Percentiles rank a stretch among this genome's conserved stretches.
Evolutionary conservation across 495 filamentous ascomycete species (phyloP).

Genomic region (Aspergillus incahuasiensis): DNA sequence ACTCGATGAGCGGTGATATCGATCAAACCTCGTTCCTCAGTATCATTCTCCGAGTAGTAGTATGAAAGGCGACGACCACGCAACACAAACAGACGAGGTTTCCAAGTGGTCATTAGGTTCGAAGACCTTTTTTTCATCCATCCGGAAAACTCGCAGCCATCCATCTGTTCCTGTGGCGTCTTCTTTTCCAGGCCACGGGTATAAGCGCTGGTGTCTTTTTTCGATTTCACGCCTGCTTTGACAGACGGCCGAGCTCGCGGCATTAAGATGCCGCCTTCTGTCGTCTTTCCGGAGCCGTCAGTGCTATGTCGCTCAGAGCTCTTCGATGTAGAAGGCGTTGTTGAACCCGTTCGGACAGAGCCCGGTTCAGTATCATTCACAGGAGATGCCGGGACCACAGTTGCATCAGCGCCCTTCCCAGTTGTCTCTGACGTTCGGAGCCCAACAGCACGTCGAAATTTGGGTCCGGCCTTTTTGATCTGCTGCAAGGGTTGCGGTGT

Average conservation of each 20-base stretch:
- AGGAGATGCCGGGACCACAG: constrained; percentile 47
- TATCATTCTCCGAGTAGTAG: constrained; percentile 91
- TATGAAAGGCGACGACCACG: constrained; percentile 89
- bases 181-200: constrained; percentile 80
- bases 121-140: constrained; percentile 99
- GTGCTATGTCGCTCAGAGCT: constrained; percentile 72
- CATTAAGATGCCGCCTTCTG: constrained; percentile 49
- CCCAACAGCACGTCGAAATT: constrained; percentile 53
- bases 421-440: constrained; percentile 74
- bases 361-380: constrained; percentile 63
- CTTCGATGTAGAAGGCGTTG: constrained; percentile 75
- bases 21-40: constrained; percentile 89
- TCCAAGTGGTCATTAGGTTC: constrained; percentile 95
- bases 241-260: constrained; percentile 37
- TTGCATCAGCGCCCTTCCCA: constrained; percentile 30
- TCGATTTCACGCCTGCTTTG: constrained; percentile 56
- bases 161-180: constrained; percentile 76
- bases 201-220: constrained; percentile 94
- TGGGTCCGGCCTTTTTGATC: constrained; percentile 41
- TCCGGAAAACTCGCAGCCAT: constrained; percentile 84
- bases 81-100: constrained; percentile 87
- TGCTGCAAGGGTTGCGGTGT: constrained; percentile 41
- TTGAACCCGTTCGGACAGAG: constrained; percentile 75
- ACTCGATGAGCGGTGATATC: constrained; percentile 97
- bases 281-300: constrained; percentile 57